Conservation (phyloP, 495 filamentous ascomycete genomes). For the Neurospora intermedia region DNA sequence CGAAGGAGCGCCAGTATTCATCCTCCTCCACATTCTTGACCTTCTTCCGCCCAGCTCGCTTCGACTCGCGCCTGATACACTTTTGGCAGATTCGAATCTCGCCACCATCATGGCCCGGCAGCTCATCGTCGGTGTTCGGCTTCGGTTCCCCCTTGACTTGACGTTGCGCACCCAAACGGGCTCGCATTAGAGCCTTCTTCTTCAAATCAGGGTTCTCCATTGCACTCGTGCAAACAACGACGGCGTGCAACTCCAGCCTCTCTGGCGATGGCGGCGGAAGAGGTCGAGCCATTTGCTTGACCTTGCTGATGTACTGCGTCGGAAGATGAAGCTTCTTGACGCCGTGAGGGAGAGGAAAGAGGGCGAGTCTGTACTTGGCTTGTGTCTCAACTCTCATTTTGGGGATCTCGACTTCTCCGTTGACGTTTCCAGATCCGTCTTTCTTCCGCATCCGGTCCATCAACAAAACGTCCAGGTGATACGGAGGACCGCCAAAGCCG, state of each 20-base stretch:
- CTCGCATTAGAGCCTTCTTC: conserved; percentile 55
- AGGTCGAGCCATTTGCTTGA: conserved; percentile 69
- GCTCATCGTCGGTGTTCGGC: conserved; percentile 43
- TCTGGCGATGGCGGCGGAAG: conserved; percentile 49
- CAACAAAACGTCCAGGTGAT: background rate
- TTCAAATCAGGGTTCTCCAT: conserved; percentile 61
- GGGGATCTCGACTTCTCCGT: conserved; percentile 8
- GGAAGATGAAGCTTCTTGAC: conserved; percentile 76
- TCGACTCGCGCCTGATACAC: conserved; percentile 78
- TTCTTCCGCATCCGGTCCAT: background rate
- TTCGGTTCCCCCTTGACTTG: background rate
- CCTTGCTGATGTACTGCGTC: conserved; percentile 79
- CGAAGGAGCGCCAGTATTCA: conserved; percentile 65
- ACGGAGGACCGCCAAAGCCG: background rate
- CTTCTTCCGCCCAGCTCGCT: conserved; percentile 82
- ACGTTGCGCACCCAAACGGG: conserved; percentile 26
- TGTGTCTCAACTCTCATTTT: conserved; percentile 96
- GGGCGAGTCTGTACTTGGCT: conserved; percentile 67
- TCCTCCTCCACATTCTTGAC: conserved; percentile 78
- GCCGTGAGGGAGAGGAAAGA: conserved; percentile 59
- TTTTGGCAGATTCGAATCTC: conserved; percentile 76
- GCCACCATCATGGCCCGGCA: conserved; percentile 67
- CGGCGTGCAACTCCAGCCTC: conserved; percentile 69
- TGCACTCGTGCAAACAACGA: conserved; percentile 84
- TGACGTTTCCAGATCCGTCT: background rate